Base-by-base conservation (phyloP, 306 rosid genomes). In the Sphenostylis stenocarpa region DNA sequence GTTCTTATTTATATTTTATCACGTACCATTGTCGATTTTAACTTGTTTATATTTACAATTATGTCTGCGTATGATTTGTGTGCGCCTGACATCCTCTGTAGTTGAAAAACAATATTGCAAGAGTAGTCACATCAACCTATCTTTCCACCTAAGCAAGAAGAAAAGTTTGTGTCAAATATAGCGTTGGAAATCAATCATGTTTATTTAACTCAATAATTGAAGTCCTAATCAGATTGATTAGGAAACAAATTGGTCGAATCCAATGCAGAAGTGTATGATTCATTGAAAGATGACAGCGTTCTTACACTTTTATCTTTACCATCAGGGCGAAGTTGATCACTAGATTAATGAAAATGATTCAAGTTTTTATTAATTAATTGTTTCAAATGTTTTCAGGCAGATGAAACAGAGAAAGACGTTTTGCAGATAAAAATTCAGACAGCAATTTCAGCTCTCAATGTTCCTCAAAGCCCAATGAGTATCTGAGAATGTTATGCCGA, bases 391-490 rank as follows among this genome's bases (percentile, higher is more conserved):
- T 81, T 84, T 79, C 89, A 92, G 97, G 96, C 91, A 26, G 89
- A 88, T 7, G 93, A 90, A 70, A 91, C 86, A 31, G 96, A 92
- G 44, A 90, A 81, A 73, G 96, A 92, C 19, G 5, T 60, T 48
- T 72, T 92, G 87, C 87, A 83, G 73, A 67, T 77, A n/a, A 85
- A 83, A 78, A 92, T 90, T 24, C 82, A 82, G 72, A 74, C 86
- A 51, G 96, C 97, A 47, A 90, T 92, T 77, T 87, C 91, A 51
- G 90, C 89, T 67, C 86, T 86, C 8, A 88, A 83, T 84, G 91
- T 84, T 61, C 89, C 88, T 23, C 85, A 66, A 23, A 92, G 96
- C 75, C 97, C 91, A 6, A 80, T 84, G 90, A 90, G 91, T 84
- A 83, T 92, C 20, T 38, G 17, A 57, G 34, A 14, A 14, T 15